phyloP scores from a whole-genome alignment of 2,329 filamentous ascomycete species.

The Piedraia hortae region DNA sequence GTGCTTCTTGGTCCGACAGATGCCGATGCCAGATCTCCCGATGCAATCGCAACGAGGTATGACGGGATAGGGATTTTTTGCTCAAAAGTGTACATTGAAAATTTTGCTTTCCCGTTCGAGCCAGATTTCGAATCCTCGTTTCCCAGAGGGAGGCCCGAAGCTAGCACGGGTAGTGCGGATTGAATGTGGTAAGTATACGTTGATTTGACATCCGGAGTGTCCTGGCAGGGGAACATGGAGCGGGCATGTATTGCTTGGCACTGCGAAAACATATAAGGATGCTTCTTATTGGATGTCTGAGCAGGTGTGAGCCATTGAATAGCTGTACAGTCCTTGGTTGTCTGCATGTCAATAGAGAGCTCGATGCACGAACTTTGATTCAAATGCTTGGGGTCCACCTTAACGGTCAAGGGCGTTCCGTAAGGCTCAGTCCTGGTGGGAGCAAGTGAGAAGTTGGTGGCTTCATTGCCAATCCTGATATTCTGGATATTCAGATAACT shows the following conservation, averaged over 20 bases:
- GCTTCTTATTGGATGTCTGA: constrained; percentile 85
- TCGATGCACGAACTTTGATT: constrained; percentile 7
- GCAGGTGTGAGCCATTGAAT: constrained; percentile 84
- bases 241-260: constrained; percentile 90
- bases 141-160: constrained; percentile 45
- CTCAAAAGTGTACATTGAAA: constrained; percentile 52
- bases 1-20: constrained; percentile 61
- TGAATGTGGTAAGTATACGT: constrained; percentile 72
- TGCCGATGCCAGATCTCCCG: constrained; percentile 60
- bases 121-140: constrained; percentile 23
- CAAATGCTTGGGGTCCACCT: constrained; percentile 18
- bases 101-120: constrained; percentile 25
- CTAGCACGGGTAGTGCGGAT: constrained; percentile 69
- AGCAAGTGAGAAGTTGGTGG: constrained; percentile 41
- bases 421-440: constrained; percentile 41
- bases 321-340: constrained; percentile 69
- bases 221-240: constrained; percentile 86
- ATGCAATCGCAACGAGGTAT: constrained; percentile 81
- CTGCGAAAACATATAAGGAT: constrained; percentile 95
- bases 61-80: constrained; percentile 81
- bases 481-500: constrained; percentile 48
- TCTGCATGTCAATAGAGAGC: constrained; percentile 27
- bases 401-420: constrained; percentile 40
- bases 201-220: constrained; percentile 93
- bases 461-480: constrained; percentile 39